A percentile compares a stretch with the other conserved stretches of the same genome.
Evolutionary conservation across 2,329 filamentous ascomycete species (phyloP).

Genomic region (Karstenula rhodostoma): DNA sequence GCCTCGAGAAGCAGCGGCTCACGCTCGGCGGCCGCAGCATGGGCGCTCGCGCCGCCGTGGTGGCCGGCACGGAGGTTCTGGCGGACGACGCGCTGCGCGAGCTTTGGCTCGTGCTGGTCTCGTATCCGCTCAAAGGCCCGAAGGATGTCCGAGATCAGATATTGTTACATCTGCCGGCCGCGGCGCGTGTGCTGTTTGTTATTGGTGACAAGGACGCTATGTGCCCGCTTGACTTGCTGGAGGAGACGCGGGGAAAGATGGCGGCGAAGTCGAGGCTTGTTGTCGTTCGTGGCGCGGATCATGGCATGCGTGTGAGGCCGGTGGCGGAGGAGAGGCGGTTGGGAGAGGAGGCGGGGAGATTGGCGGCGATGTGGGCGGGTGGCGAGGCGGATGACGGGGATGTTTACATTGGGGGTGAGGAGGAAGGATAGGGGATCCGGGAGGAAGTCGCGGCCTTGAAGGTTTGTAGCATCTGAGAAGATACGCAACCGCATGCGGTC

Average conservation of each 20-base stretch:
- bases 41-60: conserved; percentile 54
- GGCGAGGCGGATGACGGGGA: conserved; percentile 15
- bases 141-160: conserved; percentile 51
- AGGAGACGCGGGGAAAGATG: conserved; percentile 47
- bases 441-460: neutral
- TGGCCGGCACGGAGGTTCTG: conserved; percentile 43
- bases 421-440: neutral
- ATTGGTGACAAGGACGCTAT: conserved; percentile 42
- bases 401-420: conserved; percentile 11
- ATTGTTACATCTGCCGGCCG: conserved; percentile 42
- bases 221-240: conserved; percentile 31
- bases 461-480: neutral
- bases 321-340: conserved; percentile 35
- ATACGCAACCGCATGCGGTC: neutral
- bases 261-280: conserved; percentile 47
- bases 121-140: conserved; percentile 51
- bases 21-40: conserved; percentile 54
- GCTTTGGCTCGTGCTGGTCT: conserved; percentile 47
- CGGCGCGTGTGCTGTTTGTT: conserved; percentile 50
- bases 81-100: neutral
- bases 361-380: conserved; percentile 48
- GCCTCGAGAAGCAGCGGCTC: conserved; percentile 2
- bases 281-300: conserved; percentile 49
- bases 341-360: conserved; percentile 41
- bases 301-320: conserved; percentile 51